Evolutionary conservation across 1,139 yeast genomes (phyloP), one percentile per base, ranked within the genome.

Genomic region (Nematodospora anomalae): DNA sequence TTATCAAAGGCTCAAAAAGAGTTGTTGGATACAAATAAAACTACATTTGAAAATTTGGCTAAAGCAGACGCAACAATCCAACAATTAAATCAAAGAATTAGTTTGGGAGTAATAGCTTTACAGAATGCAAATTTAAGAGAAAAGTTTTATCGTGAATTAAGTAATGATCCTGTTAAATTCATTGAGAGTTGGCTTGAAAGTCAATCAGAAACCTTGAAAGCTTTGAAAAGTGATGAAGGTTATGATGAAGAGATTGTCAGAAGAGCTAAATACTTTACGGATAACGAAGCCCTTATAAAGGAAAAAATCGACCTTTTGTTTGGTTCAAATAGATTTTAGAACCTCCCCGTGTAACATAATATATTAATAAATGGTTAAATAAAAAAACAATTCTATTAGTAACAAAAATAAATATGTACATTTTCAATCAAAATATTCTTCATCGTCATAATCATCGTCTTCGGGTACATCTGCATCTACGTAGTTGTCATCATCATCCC

Each of bases 171-270:
- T 0, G 83, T 80, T 3, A 75, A 74, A 23, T 88, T 89, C 50
- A 64, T 92, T 47, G 71, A 82, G 40, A 72, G 78, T 34, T 88
- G 94, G 83, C 65, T 81, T 35, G 81, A 78, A 35, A 76, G 85
- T 15, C 94, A 88, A 55, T 72, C 87, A 26, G 80, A 84, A 44
- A 83, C 90, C 33, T 70, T 87, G 51, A 81, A 79, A 57, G 81
- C 88, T 12, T 73, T 88, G 46, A 76, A 83, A 50, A 87, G 94
- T 44, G 97, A 90, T 57, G 90, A 86, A 50, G 89, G 94, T 7
- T 86, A 85, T 58, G 88, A 86, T 55, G 97, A 90, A 60, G 97
- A 92, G 56, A 70, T 79, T 21, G 96, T 88, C 3, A 79, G 98
- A 64, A 79, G 83, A 51, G 79, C 95, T 6, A 77, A 82, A 26